Evolutionary conservation across 352 stramenopile species (phyloP), one percentile per base, ranked within the genome.

Genomic region (Blastocystis sp.): DNA sequence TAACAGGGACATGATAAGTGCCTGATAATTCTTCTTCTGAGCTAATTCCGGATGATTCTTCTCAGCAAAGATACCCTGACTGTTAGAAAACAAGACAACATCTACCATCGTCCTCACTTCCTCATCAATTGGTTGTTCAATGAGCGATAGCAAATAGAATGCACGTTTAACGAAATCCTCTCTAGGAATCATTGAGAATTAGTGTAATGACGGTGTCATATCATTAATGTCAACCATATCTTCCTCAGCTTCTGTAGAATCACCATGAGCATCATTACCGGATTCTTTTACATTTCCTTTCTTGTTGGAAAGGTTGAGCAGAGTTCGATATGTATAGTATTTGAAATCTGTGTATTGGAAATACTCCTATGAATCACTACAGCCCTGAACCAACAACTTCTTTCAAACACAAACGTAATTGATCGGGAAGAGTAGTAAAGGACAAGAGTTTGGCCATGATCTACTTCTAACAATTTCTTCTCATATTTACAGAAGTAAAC

Each of bases 311-410:
- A 64, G 19, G n/a, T 24, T 37, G 15, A 24, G 7, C 19, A 84
- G 51, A 7, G 27, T 37, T 11, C n/a, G 5, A 35, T 54, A 68
- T 15, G 48, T 84, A 35, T 84, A 37, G 73, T 51, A 84, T 48
- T 84, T 84, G 42, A 84, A 66, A n/a, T 84, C 73, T 17, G 73
- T 84, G 73, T 84, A 84, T 24, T 58, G 27, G 53, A 84, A 60
- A 44, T 84, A 84, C 53, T 84, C 73, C 73, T 84, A 68, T 30
- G 40, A 37, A 60, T 7, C 44, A 35, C 35, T 19, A 66, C 17
- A n/a, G 1, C 17, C 1, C 35, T 13, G 7, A 58, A 27, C 6
- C 0, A 81, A 15, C 9, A n/a, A 68, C 73, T 54, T 84, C 73
- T 27, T 84, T 84, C n/a, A 84, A 42, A 51, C 73, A 60, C 27